Conservation (phyloP, 495 filamentous ascomycete genomes). For the Penicillium cinerascens region DNA sequence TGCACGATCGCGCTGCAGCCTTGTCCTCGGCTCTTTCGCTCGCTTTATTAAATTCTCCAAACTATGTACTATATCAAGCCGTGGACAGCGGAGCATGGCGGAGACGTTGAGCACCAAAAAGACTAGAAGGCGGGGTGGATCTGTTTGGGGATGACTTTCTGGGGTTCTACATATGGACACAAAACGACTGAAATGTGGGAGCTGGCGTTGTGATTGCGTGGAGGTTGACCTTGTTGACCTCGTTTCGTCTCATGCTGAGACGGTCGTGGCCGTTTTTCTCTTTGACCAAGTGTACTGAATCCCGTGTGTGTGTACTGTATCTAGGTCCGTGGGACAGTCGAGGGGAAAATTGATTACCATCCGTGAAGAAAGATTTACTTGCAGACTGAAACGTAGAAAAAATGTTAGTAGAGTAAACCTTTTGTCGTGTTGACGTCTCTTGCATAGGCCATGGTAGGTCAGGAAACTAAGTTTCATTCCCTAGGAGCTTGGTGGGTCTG, state of each 20-base stretch:
- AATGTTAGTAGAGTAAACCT: background rate
- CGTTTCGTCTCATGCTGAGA: background rate
- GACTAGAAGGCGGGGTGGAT: slow-evolving; percentile 26
- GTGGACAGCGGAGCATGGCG: slow-evolving; percentile 13
- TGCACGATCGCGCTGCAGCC: slow-evolving; percentile 2
- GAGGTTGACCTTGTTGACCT: background rate
- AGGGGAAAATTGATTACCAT: slow-evolving; percentile 24
- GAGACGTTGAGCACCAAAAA: slow-evolving; percentile 25
- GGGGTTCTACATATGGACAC: slow-evolving; percentile 14
- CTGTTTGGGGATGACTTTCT: slow-evolving; percentile 11
- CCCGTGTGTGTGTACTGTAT: slow-evolving; percentile 20
- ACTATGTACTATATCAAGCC: slow-evolving; percentile 25
- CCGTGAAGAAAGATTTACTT: slow-evolving; percentile 13
- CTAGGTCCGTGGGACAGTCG: slow-evolving; percentile 18
- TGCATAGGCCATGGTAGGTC: background rate
- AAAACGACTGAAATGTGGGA: slow-evolving; percentile 3
- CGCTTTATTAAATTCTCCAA: slow-evolving; percentile 16
- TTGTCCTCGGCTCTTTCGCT: slow-evolving; percentile 11
- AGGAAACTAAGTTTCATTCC: background rate
- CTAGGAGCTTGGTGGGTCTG: background rate
- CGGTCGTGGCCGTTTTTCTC: slow-evolving; percentile 18
- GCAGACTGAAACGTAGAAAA: background rate
- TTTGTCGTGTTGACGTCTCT: no score
- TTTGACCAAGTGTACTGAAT: slow-evolving; percentile 17
- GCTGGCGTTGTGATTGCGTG: background rate